Percentiles rank a stretch among this genome's conserved stretches.
Evolutionary conservation across 768 basidiomycete species (phyloP).

Genomic region (Macrolepiota dolichaula): DNA sequence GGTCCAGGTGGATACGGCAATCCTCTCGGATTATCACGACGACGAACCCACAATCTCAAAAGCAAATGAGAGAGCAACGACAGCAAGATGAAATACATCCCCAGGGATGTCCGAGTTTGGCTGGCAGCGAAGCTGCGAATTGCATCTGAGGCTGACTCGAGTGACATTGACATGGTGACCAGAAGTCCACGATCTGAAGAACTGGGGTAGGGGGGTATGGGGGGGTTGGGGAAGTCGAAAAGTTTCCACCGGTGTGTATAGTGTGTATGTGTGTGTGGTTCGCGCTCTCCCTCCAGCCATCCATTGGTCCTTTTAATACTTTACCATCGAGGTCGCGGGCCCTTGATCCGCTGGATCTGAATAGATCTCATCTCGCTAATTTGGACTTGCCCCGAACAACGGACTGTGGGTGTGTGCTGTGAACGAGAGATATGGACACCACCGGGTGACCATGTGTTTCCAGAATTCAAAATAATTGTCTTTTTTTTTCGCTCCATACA

Average conservation of each 20-base stretch:
- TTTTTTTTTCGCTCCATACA: not conserved
- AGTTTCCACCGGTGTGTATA: not conserved
- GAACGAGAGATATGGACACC: not conserved
- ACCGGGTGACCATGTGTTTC: not conserved
- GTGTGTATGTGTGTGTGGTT: too few species aligned
- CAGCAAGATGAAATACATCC: conserved; percentile 1
- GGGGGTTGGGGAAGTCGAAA: not conserved
- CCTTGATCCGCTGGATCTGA: conserved; percentile 4
- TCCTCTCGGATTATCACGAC: conserved; percentile 19
- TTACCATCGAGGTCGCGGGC: not conserved
- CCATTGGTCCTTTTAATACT: not conserved
- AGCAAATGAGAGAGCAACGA: not conserved
- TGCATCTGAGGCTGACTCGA: not conserved
- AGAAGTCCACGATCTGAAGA: not conserved
- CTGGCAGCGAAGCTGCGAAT: not conserved
- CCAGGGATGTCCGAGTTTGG: conserved; percentile 6
- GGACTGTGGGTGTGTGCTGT: not conserved
- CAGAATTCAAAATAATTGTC: not conserved
- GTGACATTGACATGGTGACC: too few species aligned
- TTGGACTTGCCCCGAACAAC: not conserved
- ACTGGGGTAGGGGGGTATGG: not conserved
- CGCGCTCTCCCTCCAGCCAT: not conserved
- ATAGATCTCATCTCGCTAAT: not conserved
- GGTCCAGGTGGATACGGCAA: conserved; percentile 55
- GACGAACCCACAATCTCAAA: conserved; percentile 4